Evolutionary conservation across 176 grass and related monocot species (phyloP), one percentile per base, ranked within the genome.

Genomic region (Pontederia paniculata): DNA sequence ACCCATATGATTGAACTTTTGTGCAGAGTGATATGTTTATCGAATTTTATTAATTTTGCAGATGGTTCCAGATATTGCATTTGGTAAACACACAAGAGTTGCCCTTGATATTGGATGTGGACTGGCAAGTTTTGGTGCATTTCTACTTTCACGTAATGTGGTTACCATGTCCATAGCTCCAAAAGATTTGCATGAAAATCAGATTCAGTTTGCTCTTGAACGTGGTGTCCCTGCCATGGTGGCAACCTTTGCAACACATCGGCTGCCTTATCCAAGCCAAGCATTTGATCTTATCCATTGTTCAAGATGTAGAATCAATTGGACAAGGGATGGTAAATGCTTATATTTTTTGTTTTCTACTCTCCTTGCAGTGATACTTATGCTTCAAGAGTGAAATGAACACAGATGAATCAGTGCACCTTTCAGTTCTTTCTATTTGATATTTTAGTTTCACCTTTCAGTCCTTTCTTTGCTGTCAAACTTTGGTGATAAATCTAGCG

Each of bases 151-250:
- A 47, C 73, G 77, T 64, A 76, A 88, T 20, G 91, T 90, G 48
- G 59, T 97, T 58, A 90, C 91, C 76, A 73, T 97, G 75, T 97
- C 91, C 0, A 77, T 90, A 78, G 91, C 91, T 69, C 91, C 91
- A 57, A 97, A 90, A 71, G 83, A 97, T 81, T 82, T 97, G 25
- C 91, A 97, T 18, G 91, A 97, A 67, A 97, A 97, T 81, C 91
- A 97, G 80, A 97, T 97, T 69, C 86, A 97, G 71, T 90, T 97
- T 81, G 91, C 82, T 60, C 86, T 97, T 76, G 91, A 97, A 62
- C 83, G 91, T 57, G 91, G 86, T 62, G 86, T 90, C 23, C 91
- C 91, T 65, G 86, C 91, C 45, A 87, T 90, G 82, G 74, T 71
- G 23, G 68, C 82, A 51, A 80, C 80, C 57, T 90, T 97, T 84